Base-by-base conservation (phyloP, 2,329 filamentous ascomycete genomes). In the Colletotrichum tofieldiae region DNA sequence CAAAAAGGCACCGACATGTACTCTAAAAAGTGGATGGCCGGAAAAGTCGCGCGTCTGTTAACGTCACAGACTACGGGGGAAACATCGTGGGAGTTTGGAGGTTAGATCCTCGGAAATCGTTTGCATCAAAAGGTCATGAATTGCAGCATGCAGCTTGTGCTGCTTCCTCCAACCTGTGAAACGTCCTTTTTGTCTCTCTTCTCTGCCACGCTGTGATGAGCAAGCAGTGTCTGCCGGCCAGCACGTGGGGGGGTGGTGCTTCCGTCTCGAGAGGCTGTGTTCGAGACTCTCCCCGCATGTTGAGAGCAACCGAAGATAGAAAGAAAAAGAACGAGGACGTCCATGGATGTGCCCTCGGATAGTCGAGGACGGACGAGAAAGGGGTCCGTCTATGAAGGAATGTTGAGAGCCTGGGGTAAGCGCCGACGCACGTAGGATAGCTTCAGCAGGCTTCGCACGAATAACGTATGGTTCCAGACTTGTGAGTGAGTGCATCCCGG, bases 51-150 rank as follows among this genome's bases (percentile, higher is more conserved):
- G 81, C 80, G 80, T 82, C 78, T 77, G 78, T 81, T 83, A 80
- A 78, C 81, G 80, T 81, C 79, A 82, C 77, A 78, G 79, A 80
- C 81, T 81, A 79, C 79, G 81, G 80, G 79, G 80, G 70, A 71
- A 75, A 82, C 78, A 82, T 80, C 77, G 80, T 83, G 82, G 84
- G 85, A 83, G 84, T 85, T 84, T 79, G 77, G 82, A 82, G 82
- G 81, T 78, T 84, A 84, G 82, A 84, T 83, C 82, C 84, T 85
- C 82, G 82, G 84, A 84, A 79, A 84, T 85, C 79, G 84, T 85
- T 84, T 85, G 81, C 83, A 84, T 84, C 81, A 84, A 76, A 72
- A 75, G 75, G 76, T 75, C 74, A 76, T 71, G 71, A 73, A 71
- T 73, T 73, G 71, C 71, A 71, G 71, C 70, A 60, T 72, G 70